phyloP scores from a whole-genome alignment of 1,284 basidiomycete genomes.

The Rhodofomes roseus region DNA sequence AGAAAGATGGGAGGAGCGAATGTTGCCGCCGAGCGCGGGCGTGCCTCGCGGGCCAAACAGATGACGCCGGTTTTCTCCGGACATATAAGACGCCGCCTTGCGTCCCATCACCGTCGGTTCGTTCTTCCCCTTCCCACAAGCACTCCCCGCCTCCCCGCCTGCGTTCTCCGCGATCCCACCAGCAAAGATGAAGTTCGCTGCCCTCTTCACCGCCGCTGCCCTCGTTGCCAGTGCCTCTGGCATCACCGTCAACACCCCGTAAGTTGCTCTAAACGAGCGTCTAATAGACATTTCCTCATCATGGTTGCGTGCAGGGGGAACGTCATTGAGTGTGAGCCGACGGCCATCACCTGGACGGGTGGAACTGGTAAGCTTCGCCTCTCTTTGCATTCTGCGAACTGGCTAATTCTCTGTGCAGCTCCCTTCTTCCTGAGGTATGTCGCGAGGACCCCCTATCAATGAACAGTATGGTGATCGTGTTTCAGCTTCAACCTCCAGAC shows the following conservation, averaged over 20 bases:
- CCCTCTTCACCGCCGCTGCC: constrained; percentile 22
- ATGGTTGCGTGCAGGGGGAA: constrained; percentile 12
- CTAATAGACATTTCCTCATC: neutral
- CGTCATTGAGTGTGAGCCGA: constrained; percentile 24
- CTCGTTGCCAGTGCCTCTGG: constrained; percentile 17
- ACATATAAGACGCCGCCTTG: constrained; percentile 13
- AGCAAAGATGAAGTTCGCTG: constrained; percentile 22
- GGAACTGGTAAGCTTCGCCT: constrained; percentile 20
- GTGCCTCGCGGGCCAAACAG: constrained; percentile 17
- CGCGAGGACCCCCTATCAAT: neutral
- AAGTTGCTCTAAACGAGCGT: constrained; percentile 7
- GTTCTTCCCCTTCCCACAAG: constrained; percentile 19
- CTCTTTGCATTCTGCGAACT: neutral
- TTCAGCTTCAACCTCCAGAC: constrained; percentile 21
- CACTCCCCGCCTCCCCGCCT: constrained; percentile 11
- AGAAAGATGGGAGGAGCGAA: neutral
- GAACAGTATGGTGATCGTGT: neutral
- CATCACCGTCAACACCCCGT: constrained; percentile 30
- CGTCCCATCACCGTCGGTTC: constrained; percentile 12
- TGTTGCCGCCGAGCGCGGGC: neutral
- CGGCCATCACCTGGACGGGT: constrained; percentile 23
- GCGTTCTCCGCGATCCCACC: neutral
- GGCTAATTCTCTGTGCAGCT: neutral
- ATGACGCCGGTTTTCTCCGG: constrained; percentile 17
- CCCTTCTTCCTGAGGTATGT: constrained; percentile 1